Evolutionary conservation across 2,329 filamentous ascomycete species (phyloP), one percentile per base, ranked within the genome.

Genomic region (Pseudogymnoascus sp.): DNA sequence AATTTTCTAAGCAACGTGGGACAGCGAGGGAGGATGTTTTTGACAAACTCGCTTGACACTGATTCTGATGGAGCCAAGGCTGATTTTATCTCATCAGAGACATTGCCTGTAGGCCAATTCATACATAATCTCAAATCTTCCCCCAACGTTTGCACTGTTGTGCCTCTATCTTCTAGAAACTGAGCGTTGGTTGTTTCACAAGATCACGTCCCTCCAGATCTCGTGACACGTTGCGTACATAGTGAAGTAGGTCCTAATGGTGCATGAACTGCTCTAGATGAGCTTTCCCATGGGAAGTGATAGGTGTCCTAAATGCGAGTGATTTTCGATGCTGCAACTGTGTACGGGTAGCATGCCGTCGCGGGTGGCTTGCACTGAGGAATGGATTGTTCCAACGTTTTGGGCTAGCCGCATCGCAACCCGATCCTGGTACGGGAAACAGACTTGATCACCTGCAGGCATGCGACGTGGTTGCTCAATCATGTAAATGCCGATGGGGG

Each of bases 171-270:
- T 57, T 57, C 50, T 57, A 57, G 50, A 57, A 57, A 57, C 10
- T 11, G 28, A 19, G 50, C 19, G n/a, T 57, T 57, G 26, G 50
- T 13, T 7, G 47, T 53, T 53, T 53, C 47, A 17, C 50, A 19
- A 57, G 50, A 57, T 57, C 50, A 57, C 50, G 50, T 19, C n/a
- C 26, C n/a, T 33, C 50, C 4, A 57, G 50, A 57, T 57, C 50
- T 57, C 50, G 50, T 33, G 50, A 57, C 50, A 57, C 50, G 28
- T 57, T 28, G n/a, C 50, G 33, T 10, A 33, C n/a, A 13, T 3
- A 6, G 11, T 21, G 19, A 13, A 33, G 50, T 33, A 57, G 28
- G 50, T 28, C 50, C 50, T 28, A 57, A 57, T 57, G 28, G 9
- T 57, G 26, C 26, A 57, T 57, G 50, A 57, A 57, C 50, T 57